Conservation (phyloP, 2,329 filamentous ascomycete species). For the Xylaria multiplex region DNA sequence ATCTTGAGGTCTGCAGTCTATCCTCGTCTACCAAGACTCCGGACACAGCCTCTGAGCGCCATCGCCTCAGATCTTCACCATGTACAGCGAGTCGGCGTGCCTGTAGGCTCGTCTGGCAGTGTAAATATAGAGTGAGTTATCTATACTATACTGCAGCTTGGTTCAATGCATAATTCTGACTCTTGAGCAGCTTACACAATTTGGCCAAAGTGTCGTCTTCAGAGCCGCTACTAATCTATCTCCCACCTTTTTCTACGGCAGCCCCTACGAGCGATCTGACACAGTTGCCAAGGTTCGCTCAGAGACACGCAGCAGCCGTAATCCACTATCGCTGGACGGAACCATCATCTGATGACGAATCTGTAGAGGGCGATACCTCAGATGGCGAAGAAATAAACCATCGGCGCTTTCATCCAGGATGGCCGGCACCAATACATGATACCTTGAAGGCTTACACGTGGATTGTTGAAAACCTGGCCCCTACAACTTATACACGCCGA, state of each 20-base stretch:
- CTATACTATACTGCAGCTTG: background rate
- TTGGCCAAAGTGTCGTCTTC: conserved; percentile 50
- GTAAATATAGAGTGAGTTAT: conserved; percentile 61
- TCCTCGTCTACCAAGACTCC: conserved; percentile 28
- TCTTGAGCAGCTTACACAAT: conserved; percentile 59
- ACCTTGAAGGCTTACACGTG: conserved; percentile 63
- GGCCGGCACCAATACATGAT: conserved; percentile 69
- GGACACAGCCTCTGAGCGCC: conserved; percentile 39
- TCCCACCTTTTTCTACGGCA: conserved; percentile 60
- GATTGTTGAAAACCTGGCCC: conserved; percentile 58
- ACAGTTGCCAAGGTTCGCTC: conserved; percentile 55
- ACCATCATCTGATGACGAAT: conserved; percentile 34
- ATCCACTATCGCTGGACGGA: conserved; percentile 70
- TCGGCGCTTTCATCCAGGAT: conserved; percentile 51
- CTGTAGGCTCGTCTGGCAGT: conserved; percentile 60
- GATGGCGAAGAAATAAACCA: background rate
- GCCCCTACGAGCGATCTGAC: conserved; percentile 39
- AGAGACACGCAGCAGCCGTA: conserved; percentile 58
- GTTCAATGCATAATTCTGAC: conserved; percentile 36
- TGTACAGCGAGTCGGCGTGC: conserved; percentile 57
- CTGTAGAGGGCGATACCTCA: conserved; percentile 11
- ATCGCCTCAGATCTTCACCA: conserved; percentile 37
- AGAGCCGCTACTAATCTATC: conserved; percentile 63
- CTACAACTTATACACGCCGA: conserved; percentile 50
- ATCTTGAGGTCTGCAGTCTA: conserved; percentile 24